Base-by-base conservation (phyloP, 306 rosid species). In the Alnus glutinosa region DNA sequence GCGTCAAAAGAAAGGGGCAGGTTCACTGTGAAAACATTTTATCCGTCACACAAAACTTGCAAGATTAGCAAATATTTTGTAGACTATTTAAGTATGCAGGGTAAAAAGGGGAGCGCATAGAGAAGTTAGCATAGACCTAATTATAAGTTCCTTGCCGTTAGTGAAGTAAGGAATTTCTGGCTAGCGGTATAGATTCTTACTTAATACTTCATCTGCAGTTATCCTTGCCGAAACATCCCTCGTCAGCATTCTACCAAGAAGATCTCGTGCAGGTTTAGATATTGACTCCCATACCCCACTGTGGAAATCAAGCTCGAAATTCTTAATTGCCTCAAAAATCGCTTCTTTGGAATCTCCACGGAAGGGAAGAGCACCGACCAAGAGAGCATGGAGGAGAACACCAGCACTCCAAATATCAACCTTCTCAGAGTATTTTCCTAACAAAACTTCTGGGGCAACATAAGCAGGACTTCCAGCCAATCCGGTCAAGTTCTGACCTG, bases 351-450 rank as follows among this genome's bases (percentile, higher is more conserved):
- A 89, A 80, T 91, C 92, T 23, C 98, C 99, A 75, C 89, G 91
- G 76, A 96, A 96, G 44, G 99, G 99, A 84, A 96, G 97, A 70
- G 69, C 28, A 70, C 98, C 98, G 70, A 86, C 91, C 84, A 96
- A 87, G 80, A 96, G 92, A n/a, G 89, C 93, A 52, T 96, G 94
- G 76, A 96, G 85, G 80, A 96, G 97, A 73, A 96, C 97, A 66
- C 98, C 99, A 64, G 99, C 98, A 87, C 99, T 96, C 99, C 99
- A 96, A 76, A 93, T 84, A 87, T 96, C 99, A 67, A 91, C 99
- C 89, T 91, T 93, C 90, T 93, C 97, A 7, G 91, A 83, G 75
- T 96, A 96, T 70, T 85, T 88, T 19, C 97, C 98, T 9, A 70
- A 55, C 84, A 96, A 81, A 81, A 96, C 98, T 82, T 96, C 99